phyloP scores from a whole-genome alignment of 495 filamentous ascomycete species.

The Annulohypoxylon moriforme region DNA sequence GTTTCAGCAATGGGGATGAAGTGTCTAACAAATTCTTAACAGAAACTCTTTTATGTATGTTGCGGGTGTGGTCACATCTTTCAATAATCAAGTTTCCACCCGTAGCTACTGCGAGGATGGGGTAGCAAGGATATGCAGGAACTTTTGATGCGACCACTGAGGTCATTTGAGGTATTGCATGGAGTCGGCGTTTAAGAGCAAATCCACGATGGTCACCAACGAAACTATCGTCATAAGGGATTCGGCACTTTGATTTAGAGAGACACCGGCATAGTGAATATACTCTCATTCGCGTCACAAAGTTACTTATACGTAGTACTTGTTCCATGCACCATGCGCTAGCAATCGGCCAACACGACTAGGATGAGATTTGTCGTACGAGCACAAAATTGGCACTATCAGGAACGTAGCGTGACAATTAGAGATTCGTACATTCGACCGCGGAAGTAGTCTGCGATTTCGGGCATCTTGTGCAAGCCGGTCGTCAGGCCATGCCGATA shows the following conservation, averaged over 20 bases:
- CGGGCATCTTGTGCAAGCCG: conserved; percentile 1
- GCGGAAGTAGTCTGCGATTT: background rate
- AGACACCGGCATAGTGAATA: conserved; percentile 4
- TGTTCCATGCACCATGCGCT: background rate
- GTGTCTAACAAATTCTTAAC: conserved; percentile 42
- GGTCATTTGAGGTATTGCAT: conserved; percentile 38
- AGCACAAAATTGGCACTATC: background rate
- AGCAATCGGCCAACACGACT: background rate
- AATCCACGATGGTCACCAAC: conserved; percentile 4
- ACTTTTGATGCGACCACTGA: conserved; percentile 26
- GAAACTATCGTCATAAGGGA: background rate
- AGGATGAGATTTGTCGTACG: background rate
- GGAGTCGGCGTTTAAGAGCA: conserved; percentile 42
- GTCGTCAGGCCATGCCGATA: background rate
- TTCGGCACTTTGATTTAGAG: conserved; percentile 12
- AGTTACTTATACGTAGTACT: conserved; percentile 12
- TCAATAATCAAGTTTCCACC: conserved; percentile 56
- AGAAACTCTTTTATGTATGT: conserved; percentile 99
- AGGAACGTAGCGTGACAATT: conserved; percentile 21
- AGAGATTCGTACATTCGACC: conserved; percentile 15
- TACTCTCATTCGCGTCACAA: conserved; percentile 5
- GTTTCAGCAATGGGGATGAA: background rate
- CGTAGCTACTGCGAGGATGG: background rate
- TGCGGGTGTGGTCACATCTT: conserved; percentile 91
- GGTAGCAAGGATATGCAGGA: conserved; percentile 40